A percentile compares a stretch with the other conserved stretches of the same genome.
Evolutionary conservation across 331 rosid genomes (phyloP).

Genomic region (Acacia pycnantha): DNA sequence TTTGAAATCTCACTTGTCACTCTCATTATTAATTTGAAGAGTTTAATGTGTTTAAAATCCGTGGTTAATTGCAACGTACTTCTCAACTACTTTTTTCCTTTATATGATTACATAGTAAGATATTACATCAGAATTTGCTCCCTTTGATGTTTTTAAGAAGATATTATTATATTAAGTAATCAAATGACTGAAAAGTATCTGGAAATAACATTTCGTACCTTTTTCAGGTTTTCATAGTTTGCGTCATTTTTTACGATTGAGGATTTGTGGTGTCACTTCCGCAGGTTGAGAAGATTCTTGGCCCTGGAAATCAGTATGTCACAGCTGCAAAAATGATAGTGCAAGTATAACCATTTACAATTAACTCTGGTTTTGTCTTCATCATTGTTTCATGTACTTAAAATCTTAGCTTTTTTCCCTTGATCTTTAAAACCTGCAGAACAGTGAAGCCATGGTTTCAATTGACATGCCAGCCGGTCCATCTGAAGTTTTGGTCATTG

Average conservation of each 20-base stretch:
- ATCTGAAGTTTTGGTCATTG: constrained; percentile 97
- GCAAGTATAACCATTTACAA: constrained; percentile 54
- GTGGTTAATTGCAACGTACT: constrained; percentile 6
- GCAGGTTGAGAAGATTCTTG: constrained; percentile 90
- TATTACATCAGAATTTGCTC: neutral
- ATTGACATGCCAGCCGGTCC: constrained; percentile 99
- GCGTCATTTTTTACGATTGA: constrained; percentile 1
- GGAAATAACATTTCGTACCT: neutral
- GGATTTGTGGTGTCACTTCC: constrained; percentile 20
- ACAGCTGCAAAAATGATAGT: constrained; percentile 99
- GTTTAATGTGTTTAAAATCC: neutral
- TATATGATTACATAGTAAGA: neutral
- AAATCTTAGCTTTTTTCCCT: neutral
- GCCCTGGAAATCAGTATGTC: constrained; percentile 98
- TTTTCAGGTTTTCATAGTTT: neutral
- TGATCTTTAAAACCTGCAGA: constrained; percentile 43
- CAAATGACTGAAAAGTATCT: neutral
- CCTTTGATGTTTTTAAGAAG: neutral
- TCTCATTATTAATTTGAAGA: constrained; percentile 5
- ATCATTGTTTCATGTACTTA: neutral
- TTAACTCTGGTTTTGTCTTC: neutral
- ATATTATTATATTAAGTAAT: neutral
- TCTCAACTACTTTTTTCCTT: neutral
- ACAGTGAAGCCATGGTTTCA: constrained; percentile 97
- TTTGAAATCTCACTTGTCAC: constrained; percentile 2